Evolutionary conservation across 2,329 filamentous ascomycete genomes (phyloP).

Genomic region (Cladosporium colombiae): DNA sequence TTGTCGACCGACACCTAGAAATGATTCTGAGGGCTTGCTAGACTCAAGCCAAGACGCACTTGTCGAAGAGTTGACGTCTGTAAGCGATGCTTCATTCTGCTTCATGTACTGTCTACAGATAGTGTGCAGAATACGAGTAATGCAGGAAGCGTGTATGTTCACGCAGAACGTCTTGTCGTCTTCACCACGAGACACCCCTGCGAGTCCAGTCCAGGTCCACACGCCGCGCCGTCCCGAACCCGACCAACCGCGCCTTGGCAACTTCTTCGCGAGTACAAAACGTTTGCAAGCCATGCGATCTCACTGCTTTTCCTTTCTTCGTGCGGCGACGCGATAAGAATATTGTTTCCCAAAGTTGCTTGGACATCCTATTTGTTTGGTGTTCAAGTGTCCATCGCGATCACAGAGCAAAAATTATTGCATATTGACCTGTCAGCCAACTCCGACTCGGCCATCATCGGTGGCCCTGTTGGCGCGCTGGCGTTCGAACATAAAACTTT

Average conservation of each 20-base stretch:
- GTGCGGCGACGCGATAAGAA: constrained; percentile 39
- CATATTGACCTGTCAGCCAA: constrained; percentile 27
- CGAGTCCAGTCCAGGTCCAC: no score
- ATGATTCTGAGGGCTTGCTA: no score
- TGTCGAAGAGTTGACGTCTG: background rate
- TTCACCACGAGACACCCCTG: background rate
- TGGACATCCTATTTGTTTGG: constrained; percentile 32
- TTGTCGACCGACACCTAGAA: no score
- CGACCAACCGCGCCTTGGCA: constrained; percentile 7
- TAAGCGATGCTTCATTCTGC: background rate
- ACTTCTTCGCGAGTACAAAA: constrained; percentile 5
- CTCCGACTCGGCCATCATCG: constrained; percentile 27
- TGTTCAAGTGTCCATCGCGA: constrained; percentile 37
- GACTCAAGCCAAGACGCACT: background rate
- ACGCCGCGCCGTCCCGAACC: background rate
- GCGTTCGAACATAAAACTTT: constrained; percentile 26
- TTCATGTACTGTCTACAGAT: background rate
- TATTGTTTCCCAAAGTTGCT: constrained; percentile 39
- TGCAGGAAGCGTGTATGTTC: background rate
- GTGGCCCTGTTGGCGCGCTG: constrained; percentile 30
- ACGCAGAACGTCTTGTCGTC: background rate
- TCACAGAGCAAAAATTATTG: constrained; percentile 33
- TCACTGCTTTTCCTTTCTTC: constrained; percentile 31
- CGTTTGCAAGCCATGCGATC: constrained; percentile 1
- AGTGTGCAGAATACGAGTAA: background rate